Evolutionary conservation across 208 protist species (phyloP).

Genomic region (Wallacemonas sp.): DNA sequence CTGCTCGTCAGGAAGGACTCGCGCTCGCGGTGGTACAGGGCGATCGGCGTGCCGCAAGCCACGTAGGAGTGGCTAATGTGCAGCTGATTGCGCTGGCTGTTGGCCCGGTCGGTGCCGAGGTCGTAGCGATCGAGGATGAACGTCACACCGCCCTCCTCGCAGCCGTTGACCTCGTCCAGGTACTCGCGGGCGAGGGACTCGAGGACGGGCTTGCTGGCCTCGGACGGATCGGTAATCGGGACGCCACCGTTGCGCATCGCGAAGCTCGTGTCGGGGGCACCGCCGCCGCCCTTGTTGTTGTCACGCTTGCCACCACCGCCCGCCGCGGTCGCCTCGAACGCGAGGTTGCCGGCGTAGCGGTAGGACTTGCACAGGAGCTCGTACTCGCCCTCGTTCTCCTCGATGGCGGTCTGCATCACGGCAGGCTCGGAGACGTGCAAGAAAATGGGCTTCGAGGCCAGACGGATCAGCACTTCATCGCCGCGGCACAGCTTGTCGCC

Average conservation of each 20-base stretch:
- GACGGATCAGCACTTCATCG: slow-evolving; percentile 68
- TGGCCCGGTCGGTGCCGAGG: slow-evolving; percentile 48
- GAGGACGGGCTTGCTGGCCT: slow-evolving; percentile 13
- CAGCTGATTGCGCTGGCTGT: slow-evolving; percentile 52
- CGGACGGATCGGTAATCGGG: slow-evolving; percentile 6
- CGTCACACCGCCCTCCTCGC: slow-evolving; percentile 64
- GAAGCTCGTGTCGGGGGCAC: slow-evolving; percentile 21
- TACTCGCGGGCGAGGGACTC: slow-evolving; percentile 42
- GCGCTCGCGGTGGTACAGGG: slow-evolving; percentile 66
- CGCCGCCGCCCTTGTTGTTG: slow-evolving; percentile 1
- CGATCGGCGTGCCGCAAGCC: slow-evolving; percentile 48
- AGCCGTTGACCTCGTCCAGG: slow-evolving; percentile 74
- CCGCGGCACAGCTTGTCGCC: slow-evolving; percentile 59
- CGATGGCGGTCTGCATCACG: slow-evolving; percentile 23
- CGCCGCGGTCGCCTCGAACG: slow-evolving; percentile 7
- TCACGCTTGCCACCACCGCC: slow-evolving; percentile 4
- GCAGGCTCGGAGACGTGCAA: slow-evolving; percentile 57
- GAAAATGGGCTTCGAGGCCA: slow-evolving; percentile 52
- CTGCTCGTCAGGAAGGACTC: slow-evolving; percentile 69
- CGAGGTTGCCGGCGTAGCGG: slow-evolving; percentile 32
- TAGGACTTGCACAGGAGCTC: slow-evolving; percentile 45
- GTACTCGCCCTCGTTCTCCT: slow-evolving; percentile 16
- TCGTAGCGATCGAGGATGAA: slow-evolving; percentile 77
- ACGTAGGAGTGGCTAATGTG: slow-evolving; percentile 54
- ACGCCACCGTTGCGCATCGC: slow-evolving; percentile 5